A percentile compares a stretch with the other conserved stretches of the same genome.
These are phyloP conservation scores for Didymellaceae sp. DNA, from an alignment of 2,329 filamentous ascomycete genomes.

Conservation along the genomic window DNA sequence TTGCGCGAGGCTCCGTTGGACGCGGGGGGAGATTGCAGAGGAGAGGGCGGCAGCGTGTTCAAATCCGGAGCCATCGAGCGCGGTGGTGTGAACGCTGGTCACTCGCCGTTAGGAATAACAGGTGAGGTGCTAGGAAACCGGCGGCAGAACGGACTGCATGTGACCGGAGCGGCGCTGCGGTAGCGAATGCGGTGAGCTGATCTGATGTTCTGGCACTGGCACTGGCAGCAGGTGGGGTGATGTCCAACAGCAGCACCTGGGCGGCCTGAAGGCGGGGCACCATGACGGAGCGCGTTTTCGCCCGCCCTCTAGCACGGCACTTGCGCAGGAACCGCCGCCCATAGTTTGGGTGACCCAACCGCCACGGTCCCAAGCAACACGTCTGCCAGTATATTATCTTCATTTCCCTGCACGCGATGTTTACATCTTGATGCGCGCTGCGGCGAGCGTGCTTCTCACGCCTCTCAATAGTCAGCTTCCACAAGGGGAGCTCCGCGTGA, in stretches of 20 bases:
- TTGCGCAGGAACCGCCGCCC: conserved; percentile 12
- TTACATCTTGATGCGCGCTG: not conserved
- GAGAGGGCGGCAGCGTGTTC: conserved; percentile 64
- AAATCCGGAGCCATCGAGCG: conserved; percentile 60
- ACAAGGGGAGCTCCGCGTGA: conserved; percentile 5
- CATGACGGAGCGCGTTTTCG: conserved; percentile 4
- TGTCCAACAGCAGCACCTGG: not conserved
- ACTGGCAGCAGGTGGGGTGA: conserved; percentile 9
- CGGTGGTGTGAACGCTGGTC: conserved; percentile 20
- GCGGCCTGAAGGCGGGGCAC: conserved; percentile 4
- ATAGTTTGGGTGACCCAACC: not conserved
- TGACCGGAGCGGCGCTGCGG: conserved; percentile 4
- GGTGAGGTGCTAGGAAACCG: not conserved
- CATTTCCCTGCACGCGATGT: conserved; percentile 13
- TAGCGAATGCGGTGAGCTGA: conserved; percentile 13
- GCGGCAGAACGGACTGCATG: conserved; percentile 8
- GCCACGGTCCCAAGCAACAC: conserved; percentile 10
- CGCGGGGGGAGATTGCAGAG: conserved; percentile 46
- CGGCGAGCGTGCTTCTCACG: conserved; percentile 1
- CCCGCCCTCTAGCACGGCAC: conserved; percentile 2
- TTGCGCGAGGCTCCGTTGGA: conserved; percentile 29
- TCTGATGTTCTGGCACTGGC: too few relatives aligned
- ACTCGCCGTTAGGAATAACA: not conserved
- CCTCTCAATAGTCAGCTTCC: not conserved
- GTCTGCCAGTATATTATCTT: conserved; percentile 4